Evolutionary conservation across 306 rosid species (phyloP).

Genomic region (Lagenaria siceraria): DNA sequence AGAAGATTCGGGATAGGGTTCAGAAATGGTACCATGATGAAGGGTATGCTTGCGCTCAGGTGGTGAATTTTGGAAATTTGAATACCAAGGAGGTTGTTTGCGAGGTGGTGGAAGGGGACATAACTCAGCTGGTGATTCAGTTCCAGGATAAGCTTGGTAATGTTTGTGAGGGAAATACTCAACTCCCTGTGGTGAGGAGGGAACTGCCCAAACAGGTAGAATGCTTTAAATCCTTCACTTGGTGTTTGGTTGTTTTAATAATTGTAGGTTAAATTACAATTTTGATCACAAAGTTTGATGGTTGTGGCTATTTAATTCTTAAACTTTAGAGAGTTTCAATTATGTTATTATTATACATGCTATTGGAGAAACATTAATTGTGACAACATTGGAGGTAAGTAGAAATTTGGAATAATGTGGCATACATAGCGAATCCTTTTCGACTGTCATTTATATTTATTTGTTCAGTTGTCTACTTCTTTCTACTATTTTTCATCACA

Average conservation of each 20-base stretch:
- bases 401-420: not conserved
- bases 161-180: constrained; percentile 86
- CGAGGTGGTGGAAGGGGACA: constrained; percentile 97
- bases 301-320: not conserved
- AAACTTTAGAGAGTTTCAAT: not conserved
- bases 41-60: constrained; percentile 95
- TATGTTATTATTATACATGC: not conserved
- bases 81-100: constrained; percentile 92
- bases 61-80: constrained; percentile 86
- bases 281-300: not conserved
- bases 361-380: not conserved
- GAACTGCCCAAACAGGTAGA: constrained; percentile 80
- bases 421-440: not conserved
- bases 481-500: not conserved
- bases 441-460: not conserved
- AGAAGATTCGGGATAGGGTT: constrained; percentile 81
- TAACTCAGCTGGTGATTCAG: constrained; percentile 64
- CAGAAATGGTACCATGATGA: constrained; percentile 96
- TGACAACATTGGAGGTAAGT: not conserved
- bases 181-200: constrained; percentile 57
- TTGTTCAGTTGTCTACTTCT: not conserved
- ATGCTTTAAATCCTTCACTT: not conserved
- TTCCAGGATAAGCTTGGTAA: constrained; percentile 91
- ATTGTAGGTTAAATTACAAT: not conserved
- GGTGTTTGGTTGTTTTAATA: not conserved